A percentile compares a stretch with the other conserved stretches of the same genome.
phyloP scores from a whole-genome alignment of 2,329 filamentous ascomycete species.

The Aspergillus nomiae region DNA sequence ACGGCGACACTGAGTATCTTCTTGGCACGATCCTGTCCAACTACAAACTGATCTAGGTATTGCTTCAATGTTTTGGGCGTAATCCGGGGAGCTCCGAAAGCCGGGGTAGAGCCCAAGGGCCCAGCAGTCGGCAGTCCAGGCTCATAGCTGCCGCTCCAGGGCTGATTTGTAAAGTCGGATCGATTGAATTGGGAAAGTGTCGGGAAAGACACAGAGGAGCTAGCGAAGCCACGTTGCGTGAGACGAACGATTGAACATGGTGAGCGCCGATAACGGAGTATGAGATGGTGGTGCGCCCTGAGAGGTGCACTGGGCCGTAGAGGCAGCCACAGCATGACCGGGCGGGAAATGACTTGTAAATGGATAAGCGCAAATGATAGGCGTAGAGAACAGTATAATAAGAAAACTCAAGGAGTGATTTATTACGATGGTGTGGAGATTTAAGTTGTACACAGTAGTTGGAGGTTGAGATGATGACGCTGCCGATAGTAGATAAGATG shows the following conservation, averaged over 20 bases:
- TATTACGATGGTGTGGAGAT: neutral
- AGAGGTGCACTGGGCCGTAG: conserved; percentile 27
- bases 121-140: conserved; percentile 62
- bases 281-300: conserved; percentile 21
- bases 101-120: conserved; percentile 62
- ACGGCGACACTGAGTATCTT: conserved; percentile 90
- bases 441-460: conserved; percentile 2
- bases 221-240: conserved; percentile 25
- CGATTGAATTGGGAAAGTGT: conserved; percentile 57
- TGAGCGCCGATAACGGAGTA: conserved; percentile 26
- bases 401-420: neutral
- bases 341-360: conserved; percentile 10
- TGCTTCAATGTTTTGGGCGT: conserved; percentile 74
- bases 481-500: conserved; percentile 21
- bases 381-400: neutral
- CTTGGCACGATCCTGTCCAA: conserved; percentile 90
- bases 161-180: conserved; percentile 65
- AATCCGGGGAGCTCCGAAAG: conserved; percentile 59
- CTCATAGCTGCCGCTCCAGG: conserved; percentile 65
- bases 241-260: conserved; percentile 10
- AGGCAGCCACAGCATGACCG: conserved; percentile 37
- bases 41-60: conserved; percentile 92
- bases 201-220: conserved; percentile 36
- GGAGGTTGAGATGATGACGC: conserved; percentile 5
- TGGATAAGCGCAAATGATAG: neutral